Conservation (phyloP, 495 filamentous ascomycete genomes). For the Daldinia loculata region DNA sequence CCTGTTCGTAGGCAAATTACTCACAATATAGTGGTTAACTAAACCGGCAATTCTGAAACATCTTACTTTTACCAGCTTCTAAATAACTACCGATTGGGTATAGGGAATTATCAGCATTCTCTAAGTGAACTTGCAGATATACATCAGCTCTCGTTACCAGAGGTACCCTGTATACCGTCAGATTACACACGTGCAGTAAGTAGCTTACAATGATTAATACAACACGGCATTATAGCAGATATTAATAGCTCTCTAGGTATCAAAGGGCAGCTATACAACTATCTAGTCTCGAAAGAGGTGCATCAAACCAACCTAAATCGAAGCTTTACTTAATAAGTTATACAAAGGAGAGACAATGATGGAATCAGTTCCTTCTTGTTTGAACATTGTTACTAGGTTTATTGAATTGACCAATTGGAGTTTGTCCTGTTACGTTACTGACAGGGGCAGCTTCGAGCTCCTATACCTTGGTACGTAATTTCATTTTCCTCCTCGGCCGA, state of each 20-base stretch:
- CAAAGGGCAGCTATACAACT: not conserved
- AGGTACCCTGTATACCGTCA: not conserved
- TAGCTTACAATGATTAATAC: not conserved
- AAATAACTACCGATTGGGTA: not conserved
- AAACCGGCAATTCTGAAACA: not conserved
- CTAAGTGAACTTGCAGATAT: not conserved
- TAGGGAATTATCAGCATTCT: not conserved
- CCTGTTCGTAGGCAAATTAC: not conserved
- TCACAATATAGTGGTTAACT: not conserved
- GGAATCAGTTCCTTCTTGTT: not conserved
- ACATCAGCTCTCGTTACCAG: not conserved
- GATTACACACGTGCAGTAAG: not conserved
- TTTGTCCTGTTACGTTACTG: slow-evolving; percentile 18
- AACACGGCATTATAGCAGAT: not conserved
- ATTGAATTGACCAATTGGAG: slow-evolving; percentile 19
- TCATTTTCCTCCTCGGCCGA: slow-evolving; percentile 4
- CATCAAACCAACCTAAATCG: not conserved
- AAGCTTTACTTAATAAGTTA: not conserved
- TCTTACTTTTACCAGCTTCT: not conserved
- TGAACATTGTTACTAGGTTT: slow-evolving; percentile 10
- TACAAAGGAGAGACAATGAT: slow-evolving; percentile 11
- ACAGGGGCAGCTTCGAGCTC: slow-evolving; percentile 25
- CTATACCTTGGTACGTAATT: slow-evolving; percentile 9
- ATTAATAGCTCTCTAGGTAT: not conserved
- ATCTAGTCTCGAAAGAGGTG: not conserved